Evolutionary conservation across 2,329 filamentous ascomycete genomes (phyloP).

Genomic region (Fusarium tuaranense): DNA sequence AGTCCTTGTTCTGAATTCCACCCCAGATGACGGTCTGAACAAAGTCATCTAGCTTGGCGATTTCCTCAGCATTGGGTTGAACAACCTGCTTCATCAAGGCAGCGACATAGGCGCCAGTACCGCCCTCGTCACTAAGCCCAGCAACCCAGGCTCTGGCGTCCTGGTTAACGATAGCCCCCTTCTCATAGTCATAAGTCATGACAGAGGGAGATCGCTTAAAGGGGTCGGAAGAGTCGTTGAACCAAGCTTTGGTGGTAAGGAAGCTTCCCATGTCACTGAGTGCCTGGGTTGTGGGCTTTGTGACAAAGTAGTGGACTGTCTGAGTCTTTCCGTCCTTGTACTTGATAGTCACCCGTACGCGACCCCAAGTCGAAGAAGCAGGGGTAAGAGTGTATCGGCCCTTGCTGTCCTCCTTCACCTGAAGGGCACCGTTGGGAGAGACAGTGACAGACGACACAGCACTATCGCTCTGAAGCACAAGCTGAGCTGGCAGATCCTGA

Average conservation of each 20-base stretch:
- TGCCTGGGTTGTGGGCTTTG: constrained; percentile 57
- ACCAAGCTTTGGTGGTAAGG: constrained; percentile 66
- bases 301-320: constrained; percentile 68
- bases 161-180: constrained; percentile 55
- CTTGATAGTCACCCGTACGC: constrained; percentile 58
- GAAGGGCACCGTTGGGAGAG: constrained; percentile 53
- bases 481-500: constrained; percentile 56
- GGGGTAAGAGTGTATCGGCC: constrained; percentile 58
- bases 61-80: constrained; percentile 61
- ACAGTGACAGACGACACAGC: constrained; percentile 54
- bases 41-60: constrained; percentile 66
- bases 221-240: constrained; percentile 62
- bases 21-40: constrained; percentile 63
- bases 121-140: constrained; percentile 70
- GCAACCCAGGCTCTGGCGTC: constrained; percentile 68
- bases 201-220: constrained; percentile 66
- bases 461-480: constrained; percentile 58
- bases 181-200: constrained; percentile 68
- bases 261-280: constrained; percentile 63
- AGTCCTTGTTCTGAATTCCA: constrained; percentile 59
- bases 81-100: constrained; percentile 66
- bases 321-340: constrained; percentile 63
- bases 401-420: constrained; percentile 42
- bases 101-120: constrained; percentile 67
- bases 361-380: constrained; percentile 59